Percentiles rank a stretch among this genome's conserved stretches.
phyloP scores from a whole-genome alignment of 805 yeast species.

The Cyberlindnera saturnus region DNA sequence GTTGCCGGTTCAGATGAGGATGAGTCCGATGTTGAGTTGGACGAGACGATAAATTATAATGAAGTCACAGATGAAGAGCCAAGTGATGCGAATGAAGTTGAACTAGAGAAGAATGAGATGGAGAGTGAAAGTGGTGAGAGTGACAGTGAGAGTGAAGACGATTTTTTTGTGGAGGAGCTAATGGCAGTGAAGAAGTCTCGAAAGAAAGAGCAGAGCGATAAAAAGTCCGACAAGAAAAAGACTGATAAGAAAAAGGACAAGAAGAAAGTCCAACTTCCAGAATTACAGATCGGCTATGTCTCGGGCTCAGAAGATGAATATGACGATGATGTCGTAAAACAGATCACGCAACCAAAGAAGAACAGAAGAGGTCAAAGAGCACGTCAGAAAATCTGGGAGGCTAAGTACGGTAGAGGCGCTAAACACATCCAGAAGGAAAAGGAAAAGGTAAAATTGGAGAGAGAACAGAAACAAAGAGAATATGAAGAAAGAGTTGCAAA shows the following conservation, averaged over 20 bases:
- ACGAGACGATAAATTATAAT: conserved; percentile 36
- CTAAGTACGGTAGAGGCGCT: conserved; percentile 80
- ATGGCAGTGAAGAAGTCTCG: conserved; percentile 13
- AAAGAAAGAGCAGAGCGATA: conserved; percentile 29
- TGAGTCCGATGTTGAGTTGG: conserved; percentile 27
- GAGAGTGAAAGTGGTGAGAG: conserved; percentile 21
- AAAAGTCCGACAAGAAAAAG: conserved; percentile 13
- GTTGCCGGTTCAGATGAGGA: conserved; percentile 35
- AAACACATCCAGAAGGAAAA: conserved; percentile 68
- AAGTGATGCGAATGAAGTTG: conserved; percentile 27
- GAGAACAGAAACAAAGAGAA: conserved; percentile 55
- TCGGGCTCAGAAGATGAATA: conserved; percentile 80
- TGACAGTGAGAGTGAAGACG: conserved; percentile 33
- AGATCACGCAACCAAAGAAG: conserved; percentile 54
- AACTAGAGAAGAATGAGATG: conserved; percentile 24
- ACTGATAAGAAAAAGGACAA: conserved; percentile 18
- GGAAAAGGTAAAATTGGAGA: conserved; percentile 46
- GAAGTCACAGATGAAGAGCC: conserved; percentile 60
- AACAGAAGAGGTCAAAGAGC: conserved; percentile 97
- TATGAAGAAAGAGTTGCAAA: conserved; percentile 68
- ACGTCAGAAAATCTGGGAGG: conserved; percentile 93
- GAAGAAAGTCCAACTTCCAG: conserved; percentile 51
- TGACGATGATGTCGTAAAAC: conserved; percentile 45
- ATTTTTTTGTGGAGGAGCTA: conserved; percentile 33
- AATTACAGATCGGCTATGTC: conserved; percentile 69